Base-by-base conservation (phyloP, 441 rosid species). In the Croton laevigatus region DNA sequence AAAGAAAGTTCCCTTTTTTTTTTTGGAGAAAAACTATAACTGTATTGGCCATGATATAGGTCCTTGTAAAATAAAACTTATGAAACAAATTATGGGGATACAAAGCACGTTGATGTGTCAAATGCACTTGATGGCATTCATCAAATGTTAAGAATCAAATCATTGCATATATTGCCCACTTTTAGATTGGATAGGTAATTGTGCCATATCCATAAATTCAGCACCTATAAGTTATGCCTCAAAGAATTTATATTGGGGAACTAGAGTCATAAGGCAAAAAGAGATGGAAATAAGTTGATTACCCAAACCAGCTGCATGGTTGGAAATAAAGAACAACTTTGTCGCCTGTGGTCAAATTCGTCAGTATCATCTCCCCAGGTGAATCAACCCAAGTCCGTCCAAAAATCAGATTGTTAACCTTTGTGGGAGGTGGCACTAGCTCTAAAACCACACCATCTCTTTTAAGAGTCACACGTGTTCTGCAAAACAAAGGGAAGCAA, bases 281-380 rank as follows among this genome's bases (percentile, higher is more conserved):
- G 34, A 55, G 40, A 58, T 32, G 14, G 62, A 58, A 58, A 58
- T 58, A 58, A 37, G 62, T 58, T 22, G 6, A 58, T 70, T 86
- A 93, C 99, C 99, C 99, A 52, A 95, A 89, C 99, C 98, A 96
- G n/a, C 98, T 97, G 37, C 98, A 96, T 11, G 97, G 99, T 82
- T 96, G 98, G 75, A 96, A 96, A 80, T 91, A 90, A 45, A 96
- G 82, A 46, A 96, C 97, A 36, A 75, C 97, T 86, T 93, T 96
- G 78, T 96, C 97, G 59, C 98, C 97, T 0, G 98, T 95, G 58
- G 91, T 86, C 85, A 83, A 60, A 84, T 95, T 95, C 54, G 97
- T 87, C 88, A 95, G 77, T 78, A 95, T 71, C 97, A 95, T 93
- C 84, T 95, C 99, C 74, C 99, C 99, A 19, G 88, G 88, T 0